Base-by-base conservation (phyloP, 768 basidiomycete species). In the Phaeotremella skinneri region DNA sequence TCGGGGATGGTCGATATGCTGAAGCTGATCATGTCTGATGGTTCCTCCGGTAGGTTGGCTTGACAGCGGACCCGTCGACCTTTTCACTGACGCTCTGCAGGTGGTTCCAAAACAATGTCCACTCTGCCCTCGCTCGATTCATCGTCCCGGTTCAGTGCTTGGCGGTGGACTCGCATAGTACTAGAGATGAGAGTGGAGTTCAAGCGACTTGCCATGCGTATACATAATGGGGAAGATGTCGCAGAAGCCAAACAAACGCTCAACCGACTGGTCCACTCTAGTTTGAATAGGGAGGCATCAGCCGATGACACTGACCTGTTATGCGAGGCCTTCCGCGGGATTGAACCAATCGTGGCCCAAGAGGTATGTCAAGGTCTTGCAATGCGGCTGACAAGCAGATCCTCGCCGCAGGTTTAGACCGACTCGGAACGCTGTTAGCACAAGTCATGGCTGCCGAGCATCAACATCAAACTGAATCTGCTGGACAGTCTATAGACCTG, bases 171-270 rank as follows among this genome's bases (percentile, higher is more conserved):
- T 3, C 45, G 71, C 4, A 67, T 72, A 11, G 73, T 75, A 3
- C 61, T 75, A 3, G 69, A 68, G 43, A 70, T 75, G 64, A 60
- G 73, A 26, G 67, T 72, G 16, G 72, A 72, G 47, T 71, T 75
- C 64, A 75, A 75, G 43, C 62, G 69, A 4, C 56, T 75, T 2
- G 67, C 64, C 2, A 54, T 59, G 32, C 45, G 66, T 20, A 67
- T 72, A 39, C 61, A 50, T 17, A 63, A 56, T 21, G 57, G 42
- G 14, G 62, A 64, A 13, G 60, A 73, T n/a, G 60, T 61, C 3
- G 50, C 21, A 13, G 67, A 61, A 9, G 63, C 73, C 1, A 56
- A 63, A 27, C 55, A 68, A 26, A 64, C 67, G 0, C 42, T 75
- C 4, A 56, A 52, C 21, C 50, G 62, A 26, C 55, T 73, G n/a